These are phyloP conservation scores for Suhomyces guaymorum DNA, from an alignment of 1,139 yeast genomes.

Conservation along the genomic window DNA sequence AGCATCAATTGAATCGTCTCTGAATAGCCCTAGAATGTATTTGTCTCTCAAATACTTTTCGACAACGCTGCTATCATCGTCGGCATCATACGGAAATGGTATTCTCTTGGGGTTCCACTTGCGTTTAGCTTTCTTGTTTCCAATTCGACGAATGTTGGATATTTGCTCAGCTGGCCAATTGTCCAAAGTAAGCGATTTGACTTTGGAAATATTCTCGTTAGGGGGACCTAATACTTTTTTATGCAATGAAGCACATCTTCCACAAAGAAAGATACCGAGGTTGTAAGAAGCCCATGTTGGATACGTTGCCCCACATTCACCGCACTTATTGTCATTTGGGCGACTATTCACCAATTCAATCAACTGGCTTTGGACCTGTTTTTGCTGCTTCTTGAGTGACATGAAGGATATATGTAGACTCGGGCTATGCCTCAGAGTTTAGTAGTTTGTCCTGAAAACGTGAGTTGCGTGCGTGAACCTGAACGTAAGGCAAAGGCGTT, in stretches of 20 bases:
- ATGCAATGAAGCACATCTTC: constrained; percentile 78
- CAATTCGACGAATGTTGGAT: constrained; percentile 57
- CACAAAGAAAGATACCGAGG: constrained; percentile 70
- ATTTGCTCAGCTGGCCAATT: constrained; percentile 68
- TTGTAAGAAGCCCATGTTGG: constrained; percentile 59
- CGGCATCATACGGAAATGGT: constrained; percentile 73
- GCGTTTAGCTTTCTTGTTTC: constrained; percentile 63
- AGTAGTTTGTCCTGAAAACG: too few species aligned
- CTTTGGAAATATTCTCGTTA: constrained; percentile 52
- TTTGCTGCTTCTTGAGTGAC: constrained; percentile 36
- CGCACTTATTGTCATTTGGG: constrained; percentile 60
- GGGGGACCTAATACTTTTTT: constrained; percentile 65
- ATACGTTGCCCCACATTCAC: constrained; percentile 64
- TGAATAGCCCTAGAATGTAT: constrained; percentile 48
- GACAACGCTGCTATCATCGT: constrained; percentile 47
- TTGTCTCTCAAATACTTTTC: constrained; percentile 56
- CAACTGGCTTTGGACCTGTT: constrained; percentile 43
- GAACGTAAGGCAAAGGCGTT: not conserved
- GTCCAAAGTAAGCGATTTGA: constrained; percentile 82
- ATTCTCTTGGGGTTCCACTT: constrained; percentile 63
- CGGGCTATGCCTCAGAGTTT: too few species aligned
- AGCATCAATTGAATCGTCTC: constrained; percentile 33
- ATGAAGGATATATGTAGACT: constrained; percentile 7
- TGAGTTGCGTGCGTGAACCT: not conserved
- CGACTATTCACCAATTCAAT: constrained; percentile 44